These are phyloP conservation scores for Lignosus rhinocerotis DNA, from an alignment of 1,284 basidiomycete species.

Conservation along the genomic window DNA sequence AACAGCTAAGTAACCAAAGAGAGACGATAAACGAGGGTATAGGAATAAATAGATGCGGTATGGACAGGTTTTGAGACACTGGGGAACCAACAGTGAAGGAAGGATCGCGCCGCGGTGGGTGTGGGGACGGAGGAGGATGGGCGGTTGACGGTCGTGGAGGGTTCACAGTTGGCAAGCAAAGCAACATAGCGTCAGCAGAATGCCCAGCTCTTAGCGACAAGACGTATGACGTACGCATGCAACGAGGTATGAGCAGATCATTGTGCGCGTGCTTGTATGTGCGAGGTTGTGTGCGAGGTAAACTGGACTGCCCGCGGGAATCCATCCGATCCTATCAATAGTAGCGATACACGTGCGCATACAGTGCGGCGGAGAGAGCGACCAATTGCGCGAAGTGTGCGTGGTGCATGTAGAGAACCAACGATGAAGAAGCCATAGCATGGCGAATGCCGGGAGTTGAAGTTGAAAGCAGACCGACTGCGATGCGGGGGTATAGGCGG, in stretches of 20 bases:
- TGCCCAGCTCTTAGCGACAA: neutral
- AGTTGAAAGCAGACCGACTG: slow-evolving; percentile 15
- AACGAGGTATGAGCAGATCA: slow-evolving; percentile 10
- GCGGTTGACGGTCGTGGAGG: no score
- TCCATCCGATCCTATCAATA: slow-evolving; percentile 20
- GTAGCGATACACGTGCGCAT: slow-evolving; percentile 22
- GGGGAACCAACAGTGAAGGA: neutral
- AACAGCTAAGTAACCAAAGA: slow-evolving; percentile 14
- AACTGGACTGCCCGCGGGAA: slow-evolving; percentile 13
- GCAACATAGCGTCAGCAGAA: neutral
- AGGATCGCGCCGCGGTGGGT: neutral
- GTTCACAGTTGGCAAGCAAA: neutral
- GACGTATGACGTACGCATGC: slow-evolving; percentile 20
- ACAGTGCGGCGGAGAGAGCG: slow-evolving; percentile 13
- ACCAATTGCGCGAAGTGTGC: slow-evolving; percentile 11
- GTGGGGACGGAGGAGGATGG: neutral
- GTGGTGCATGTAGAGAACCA: slow-evolving; percentile 2
- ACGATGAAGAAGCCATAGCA: neutral
- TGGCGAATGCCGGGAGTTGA: slow-evolving; percentile 6
- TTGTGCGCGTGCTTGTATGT: slow-evolving; percentile 5
- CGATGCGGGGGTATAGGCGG: slow-evolving; percentile 24
- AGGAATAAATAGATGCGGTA: slow-evolving; percentile 23
- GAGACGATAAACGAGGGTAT: slow-evolving; percentile 23
- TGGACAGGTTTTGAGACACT: slow-evolving; percentile 18
- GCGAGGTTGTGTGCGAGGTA: slow-evolving; percentile 3